phyloP scores from a whole-genome alignment of 805 yeast species.

The Clavispora santaluciae region DNA sequence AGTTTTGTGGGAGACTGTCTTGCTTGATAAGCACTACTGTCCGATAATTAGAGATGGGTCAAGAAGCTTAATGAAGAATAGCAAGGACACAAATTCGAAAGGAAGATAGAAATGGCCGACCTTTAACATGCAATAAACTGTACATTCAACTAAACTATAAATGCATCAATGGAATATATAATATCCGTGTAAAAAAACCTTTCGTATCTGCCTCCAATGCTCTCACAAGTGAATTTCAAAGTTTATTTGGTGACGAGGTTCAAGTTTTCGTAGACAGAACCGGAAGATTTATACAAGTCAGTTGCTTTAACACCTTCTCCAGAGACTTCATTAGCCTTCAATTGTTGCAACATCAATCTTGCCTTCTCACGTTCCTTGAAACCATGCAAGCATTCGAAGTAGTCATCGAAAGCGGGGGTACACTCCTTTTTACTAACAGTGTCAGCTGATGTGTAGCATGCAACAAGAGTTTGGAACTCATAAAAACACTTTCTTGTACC shows the following conservation, averaged over 20 bases:
- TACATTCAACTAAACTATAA: not conserved
- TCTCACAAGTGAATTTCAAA: not conserved
- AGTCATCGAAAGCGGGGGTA: constrained; percentile 41
- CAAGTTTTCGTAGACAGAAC: constrained; percentile 39
- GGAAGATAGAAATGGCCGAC: not conserved
- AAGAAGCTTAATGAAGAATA: constrained; percentile 37
- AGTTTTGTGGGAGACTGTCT: constrained; percentile 80
- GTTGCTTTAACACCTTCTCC: constrained; percentile 38
- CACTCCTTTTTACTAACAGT: constrained; percentile 39
- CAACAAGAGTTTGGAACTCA: constrained; percentile 41
- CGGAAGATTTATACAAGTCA: constrained; percentile 40
- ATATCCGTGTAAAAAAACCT: not conserved
- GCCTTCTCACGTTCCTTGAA: constrained; percentile 42
- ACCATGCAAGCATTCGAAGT: constrained; percentile 45
- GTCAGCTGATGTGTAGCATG: constrained; percentile 43
- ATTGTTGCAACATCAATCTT: constrained; percentile 42
- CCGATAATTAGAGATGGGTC: constrained; percentile 72
- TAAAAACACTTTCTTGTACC: constrained; percentile 46
- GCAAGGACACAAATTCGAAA: constrained; percentile 18
- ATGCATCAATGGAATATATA: constrained; percentile 1
- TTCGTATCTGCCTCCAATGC: not conserved
- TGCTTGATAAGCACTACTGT: constrained; percentile 77
- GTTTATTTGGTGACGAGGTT: constrained; percentile 25
- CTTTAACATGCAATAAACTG: not conserved
- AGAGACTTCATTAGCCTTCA: constrained; percentile 39